Evolutionary conservation across 2,329 filamentous ascomycete species (phyloP), one percentile per base, ranked within the genome.

Genomic region (Aureobasidium musti): DNA sequence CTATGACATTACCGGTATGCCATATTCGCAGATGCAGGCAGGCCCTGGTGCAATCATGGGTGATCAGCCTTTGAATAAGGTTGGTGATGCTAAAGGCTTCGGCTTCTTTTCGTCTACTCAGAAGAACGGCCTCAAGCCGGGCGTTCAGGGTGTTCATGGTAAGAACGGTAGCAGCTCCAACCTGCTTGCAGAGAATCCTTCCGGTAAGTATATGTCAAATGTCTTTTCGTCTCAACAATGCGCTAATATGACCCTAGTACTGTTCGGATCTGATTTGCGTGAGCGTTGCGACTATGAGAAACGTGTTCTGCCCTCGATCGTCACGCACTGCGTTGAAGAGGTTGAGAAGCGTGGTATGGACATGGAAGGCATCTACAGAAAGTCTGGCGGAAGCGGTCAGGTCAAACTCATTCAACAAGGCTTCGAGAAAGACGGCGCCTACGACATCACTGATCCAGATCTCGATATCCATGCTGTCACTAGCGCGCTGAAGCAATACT

Each of bases 281-380:
- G 90, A 92, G 73, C 88, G 95, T 69, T 89, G 92, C 74, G 92
- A 97, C 60, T 92, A 87, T 74, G 95, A 99, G 78, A 91, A 91
- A 70, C 89, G 91, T 63, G 88, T 94, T 73, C 94, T 99, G 69
- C 95, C 95, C 56, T 89, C 88, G 69, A 91, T 99, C 33, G 91
- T 99, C 50, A 94, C 88, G 56, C 90, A 92, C 56, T 99, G 95
- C 78, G 96, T 99, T 71, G 91, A 97, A 75, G 94, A 99, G 79
- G 95, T 99, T 45, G 95, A 99, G 78, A 81, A 95, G 26, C 89
- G 95, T 75, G 95, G 94, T 79, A 97, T 99, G 91, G 93, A 98
- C 73, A 87, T 96, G 72, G 95, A 98, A 80, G 95, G 95, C 69
- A 96, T 99, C 72, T 99, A 99, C 80, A 89, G 95, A 74, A 99